Evolutionary conservation across 1,284 basidiomycete species (phyloP), one percentile per base, ranked within the genome.

Genomic region (Ganoderma lucidum): DNA sequence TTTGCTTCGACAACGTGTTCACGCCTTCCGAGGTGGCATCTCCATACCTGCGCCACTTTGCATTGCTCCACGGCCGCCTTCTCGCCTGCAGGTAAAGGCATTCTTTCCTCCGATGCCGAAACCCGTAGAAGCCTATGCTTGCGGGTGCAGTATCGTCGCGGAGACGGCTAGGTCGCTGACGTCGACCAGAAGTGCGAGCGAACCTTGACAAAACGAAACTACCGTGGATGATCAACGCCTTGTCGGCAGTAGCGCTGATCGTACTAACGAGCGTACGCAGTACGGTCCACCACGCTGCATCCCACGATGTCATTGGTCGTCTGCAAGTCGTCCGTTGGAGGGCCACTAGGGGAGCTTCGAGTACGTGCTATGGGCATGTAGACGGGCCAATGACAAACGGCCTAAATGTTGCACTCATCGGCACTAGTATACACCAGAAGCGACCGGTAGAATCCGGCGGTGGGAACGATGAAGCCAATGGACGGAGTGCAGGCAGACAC

Each of bases 161-260:
- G 63, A 15, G 48, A 39, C 51, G 37, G 48, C 39, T 37, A 37
- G 30, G 28, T 37, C 35, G 56, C 35, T 37, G 32, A 37, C 56
- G 35, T 32, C 9, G 32, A 37, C 30, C 1, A 37, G 12, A 17
- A 37, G 32, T 6, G 6, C 19, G 15, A 23, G 45, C 23, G 45
- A 48, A 35, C 32, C 17, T 35, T n/a, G 17, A 17, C 32, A 32
- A 35, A 37, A 58, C 44, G 19, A 35, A 35, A 55, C 62, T 66
- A 39, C 65, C 62, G 53, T 23, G 41, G 6, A 42, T 56, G 60
- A 72, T 70, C 68, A 67, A 67, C 68, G 71, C 28, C 66, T 67
- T 58, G 71, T 70, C 64, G 63, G 62, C 62, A 23, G 62, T 6
- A 60, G 68, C 67, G 71, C 66, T 70, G 71, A 70, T 70, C 71